phyloP scores from a whole-genome alignment of 2,329 filamentous ascomycete species.

The Chalaropsis ovoidea region DNA sequence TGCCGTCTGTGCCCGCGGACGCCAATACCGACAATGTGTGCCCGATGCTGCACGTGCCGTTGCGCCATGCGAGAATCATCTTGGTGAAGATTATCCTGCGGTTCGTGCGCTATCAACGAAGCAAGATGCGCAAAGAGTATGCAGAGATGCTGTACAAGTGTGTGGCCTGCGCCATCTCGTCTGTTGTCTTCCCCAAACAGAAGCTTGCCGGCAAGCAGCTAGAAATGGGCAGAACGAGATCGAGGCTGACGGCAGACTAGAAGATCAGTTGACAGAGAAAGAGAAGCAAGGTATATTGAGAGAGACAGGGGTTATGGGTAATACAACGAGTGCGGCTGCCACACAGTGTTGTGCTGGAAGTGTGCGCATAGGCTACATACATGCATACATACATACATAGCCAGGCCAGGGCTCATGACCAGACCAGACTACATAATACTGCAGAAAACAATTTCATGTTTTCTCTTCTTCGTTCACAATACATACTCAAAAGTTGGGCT shows the following conservation, averaged over 20 bases:
- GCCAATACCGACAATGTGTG: constrained; percentile 20
- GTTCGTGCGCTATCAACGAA: constrained; percentile 20
- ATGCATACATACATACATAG: background rate
- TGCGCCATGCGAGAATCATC: constrained; percentile 16
- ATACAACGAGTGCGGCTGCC: background rate
- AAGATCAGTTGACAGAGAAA: background rate
- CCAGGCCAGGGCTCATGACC: background rate
- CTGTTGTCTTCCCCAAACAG: constrained; percentile 15
- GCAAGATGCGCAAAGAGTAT: constrained; percentile 23
- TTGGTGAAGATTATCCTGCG: constrained; percentile 18
- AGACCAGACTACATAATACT: background rate
- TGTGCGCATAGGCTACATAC: background rate
- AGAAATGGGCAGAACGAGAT: background rate
- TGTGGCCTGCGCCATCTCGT: constrained; percentile 20
- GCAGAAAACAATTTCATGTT: constrained; percentile 6
- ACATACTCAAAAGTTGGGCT: constrained; percentile 41
- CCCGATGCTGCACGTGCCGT: constrained; percentile 8
- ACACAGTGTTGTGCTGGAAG: background rate
- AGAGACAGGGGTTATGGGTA: background rate
- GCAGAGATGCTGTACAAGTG: constrained; percentile 24
- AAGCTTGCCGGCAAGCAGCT: background rate
- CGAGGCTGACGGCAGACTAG: background rate
- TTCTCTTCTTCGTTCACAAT: constrained; percentile 32
- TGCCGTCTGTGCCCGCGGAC: constrained; percentile 2
- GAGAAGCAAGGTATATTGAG: background rate